Evolutionary conservation across 805 yeast species (phyloP), one percentile per base, ranked within the genome.

Genomic region (Hanseniaspora singularis): DNA sequence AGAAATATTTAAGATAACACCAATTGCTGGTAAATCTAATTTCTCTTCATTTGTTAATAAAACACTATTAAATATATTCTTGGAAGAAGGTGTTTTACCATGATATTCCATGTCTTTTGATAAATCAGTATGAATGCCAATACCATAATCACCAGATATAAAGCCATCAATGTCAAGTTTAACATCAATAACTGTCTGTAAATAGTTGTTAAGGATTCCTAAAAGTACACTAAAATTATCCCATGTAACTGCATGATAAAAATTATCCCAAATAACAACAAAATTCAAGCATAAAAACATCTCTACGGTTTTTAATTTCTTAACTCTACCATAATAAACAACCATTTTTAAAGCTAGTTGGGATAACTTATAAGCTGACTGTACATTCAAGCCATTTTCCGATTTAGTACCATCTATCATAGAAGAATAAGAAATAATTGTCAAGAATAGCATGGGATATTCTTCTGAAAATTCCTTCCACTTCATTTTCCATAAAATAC

Each of bases 201-300:
- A 71, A 61, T 87, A 67, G 3, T 81, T 68, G 12, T 79, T 74
- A 44, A 87, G 76, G 6, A 44, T 22, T 6, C 12, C 19, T 20
- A 37, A 30, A 8, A 44, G 14, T 3, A 16, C 38, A 12, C 33
- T 8, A n/a, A 16, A 31, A 12, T 44, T 27, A 6, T 37, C 18
- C 48, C 48, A 44, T 22, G 19, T 44, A 15, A 31, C 26, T 7
- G 33, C n/a, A 20, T 37, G 36, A 11, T 34, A 39, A 18, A 37
- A 74, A 53, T 81, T 83, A 58, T 85, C 86, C 95, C 95, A 87
- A 24, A 79, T 44, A 81, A 65, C 5, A 83, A 55, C 16, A 81
- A 57, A 41, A 82, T 64, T 16, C 79, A 44, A 3, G 23, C 48
- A 44, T 20, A 44, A 26, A 20, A 19, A 44, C 48, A 65, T 58